These are phyloP conservation scores for Thecamonas trahens DNA, from an alignment of 78 protist species.

Conservation along the genomic window DNA sequence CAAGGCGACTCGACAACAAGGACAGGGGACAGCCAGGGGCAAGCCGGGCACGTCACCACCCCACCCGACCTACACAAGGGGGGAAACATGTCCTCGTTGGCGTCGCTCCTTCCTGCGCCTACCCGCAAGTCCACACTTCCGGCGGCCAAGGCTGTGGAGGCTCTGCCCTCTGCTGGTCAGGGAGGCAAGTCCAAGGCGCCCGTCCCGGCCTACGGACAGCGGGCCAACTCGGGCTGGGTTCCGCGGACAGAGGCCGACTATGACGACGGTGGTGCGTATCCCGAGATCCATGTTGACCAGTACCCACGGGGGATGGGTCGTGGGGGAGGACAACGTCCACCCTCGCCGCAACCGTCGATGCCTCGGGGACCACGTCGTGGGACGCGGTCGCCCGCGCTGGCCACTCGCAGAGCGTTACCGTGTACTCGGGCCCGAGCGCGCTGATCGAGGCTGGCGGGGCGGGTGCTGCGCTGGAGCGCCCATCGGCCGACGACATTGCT, in stretches of 20 bases:
- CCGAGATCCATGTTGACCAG: constrained; percentile 82
- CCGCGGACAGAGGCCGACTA: constrained; percentile 67
- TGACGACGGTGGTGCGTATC: constrained; percentile 93
- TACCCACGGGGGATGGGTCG: constrained; percentile 78
- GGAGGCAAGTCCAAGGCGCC: too few species aligned
- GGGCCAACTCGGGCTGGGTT: constrained; percentile 26
- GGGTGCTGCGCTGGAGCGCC: too few species aligned
- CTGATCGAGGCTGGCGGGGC: background rate
- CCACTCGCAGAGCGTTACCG: background rate
- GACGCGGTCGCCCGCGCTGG: constrained; percentile 23
- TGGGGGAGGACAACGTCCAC: constrained; percentile 25
- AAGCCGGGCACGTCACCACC: too few species aligned
- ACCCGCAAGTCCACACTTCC: too few species aligned
- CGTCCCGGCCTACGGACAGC: constrained; percentile 47
- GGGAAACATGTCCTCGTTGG: too few species aligned
- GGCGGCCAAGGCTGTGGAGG: too few species aligned
- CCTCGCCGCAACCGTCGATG: background rate
- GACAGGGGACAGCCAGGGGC: too few species aligned
- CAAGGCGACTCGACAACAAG: too few species aligned
- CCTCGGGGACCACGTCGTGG: constrained; percentile 2
- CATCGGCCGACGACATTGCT: too few species aligned
- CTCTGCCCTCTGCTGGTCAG: too few species aligned
- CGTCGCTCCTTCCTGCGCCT: too few species aligned
- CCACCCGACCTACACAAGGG: too few species aligned
- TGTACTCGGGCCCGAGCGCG: background rate